phyloP scores from a whole-genome alignment of 352 stramenopile species.

The Phytophthora kernoviae region DNA sequence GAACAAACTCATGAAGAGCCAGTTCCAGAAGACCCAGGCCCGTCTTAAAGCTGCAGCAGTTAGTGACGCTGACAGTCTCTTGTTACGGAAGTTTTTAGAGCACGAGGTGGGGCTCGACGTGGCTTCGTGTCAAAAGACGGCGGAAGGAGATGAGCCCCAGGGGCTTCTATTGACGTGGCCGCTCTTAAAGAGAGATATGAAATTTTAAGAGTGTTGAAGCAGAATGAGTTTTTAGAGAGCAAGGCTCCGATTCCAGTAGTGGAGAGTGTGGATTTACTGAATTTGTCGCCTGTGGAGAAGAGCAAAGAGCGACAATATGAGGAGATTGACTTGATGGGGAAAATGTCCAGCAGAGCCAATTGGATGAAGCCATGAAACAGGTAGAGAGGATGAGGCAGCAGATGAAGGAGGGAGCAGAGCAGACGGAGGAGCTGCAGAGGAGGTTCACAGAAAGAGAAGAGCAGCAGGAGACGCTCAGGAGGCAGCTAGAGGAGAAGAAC shows the following conservation, averaged over 20 bases:
- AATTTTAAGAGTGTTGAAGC: constrained; percentile 47
- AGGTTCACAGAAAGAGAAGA: constrained; percentile 28
- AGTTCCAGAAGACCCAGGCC: constrained; percentile 81
- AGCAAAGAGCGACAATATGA: constrained; percentile 39
- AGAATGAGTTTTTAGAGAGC: constrained; percentile 39
- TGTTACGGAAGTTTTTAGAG: constrained; percentile 62
- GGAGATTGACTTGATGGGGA: constrained; percentile 60
- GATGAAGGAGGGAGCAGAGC: constrained; percentile 38
- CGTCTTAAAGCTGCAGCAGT: constrained; percentile 41
- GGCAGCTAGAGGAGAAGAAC: constrained; percentile 19
- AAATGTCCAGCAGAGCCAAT: constrained; percentile 30
- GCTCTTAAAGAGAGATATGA: constrained; percentile 56
- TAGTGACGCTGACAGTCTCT: constrained; percentile 50
- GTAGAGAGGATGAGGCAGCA: constrained; percentile 45
- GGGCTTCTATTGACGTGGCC: constrained; percentile 45
- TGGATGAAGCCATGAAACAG: constrained; percentile 51
- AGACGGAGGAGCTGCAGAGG: constrained; percentile 34
- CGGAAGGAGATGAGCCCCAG: constrained; percentile 8
- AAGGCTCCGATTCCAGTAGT: constrained; percentile 15
- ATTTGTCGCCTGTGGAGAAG: constrained; percentile 41
- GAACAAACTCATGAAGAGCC: constrained; percentile 87
- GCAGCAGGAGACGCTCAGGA: constrained; percentile 16
- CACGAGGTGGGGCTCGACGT: constrained; percentile 78
- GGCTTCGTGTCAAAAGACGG: constrained; percentile 42
- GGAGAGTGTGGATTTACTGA: constrained; percentile 46